A percentile compares a stretch with the other conserved stretches of the same genome.
phyloP scores from a whole-genome alignment of 1,284 basidiomycete species.

The Caloboletus inedulis region DNA sequence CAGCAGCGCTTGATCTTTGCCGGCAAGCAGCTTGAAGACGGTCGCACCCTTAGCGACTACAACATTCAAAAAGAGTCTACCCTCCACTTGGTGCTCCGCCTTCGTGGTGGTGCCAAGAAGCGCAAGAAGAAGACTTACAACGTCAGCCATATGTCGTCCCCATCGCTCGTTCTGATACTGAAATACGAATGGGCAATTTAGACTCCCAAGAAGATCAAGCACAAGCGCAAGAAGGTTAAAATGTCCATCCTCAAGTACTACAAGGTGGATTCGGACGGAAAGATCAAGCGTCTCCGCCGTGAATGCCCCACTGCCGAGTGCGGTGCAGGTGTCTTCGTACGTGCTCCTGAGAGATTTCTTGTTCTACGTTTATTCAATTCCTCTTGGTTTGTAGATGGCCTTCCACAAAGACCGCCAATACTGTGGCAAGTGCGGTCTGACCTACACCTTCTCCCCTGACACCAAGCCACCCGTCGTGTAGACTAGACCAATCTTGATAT shows the following conservation, averaged over 20 bases:
- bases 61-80: slow-evolving; percentile 97
- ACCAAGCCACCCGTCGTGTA: slow-evolving; percentile 70
- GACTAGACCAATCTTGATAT: slow-evolving; percentile 19
- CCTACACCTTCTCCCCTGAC: slow-evolving; percentile 85
- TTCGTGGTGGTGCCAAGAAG: slow-evolving; percentile 98
- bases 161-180: slow-evolving; percentile 6
- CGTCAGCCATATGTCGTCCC: slow-evolving; percentile 39
- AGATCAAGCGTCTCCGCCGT: slow-evolving; percentile 98
- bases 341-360: slow-evolving; percentile 28
- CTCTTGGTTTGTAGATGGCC: slow-evolving; percentile 62
- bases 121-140: slow-evolving; percentile 99
- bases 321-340: slow-evolving; percentile 92
- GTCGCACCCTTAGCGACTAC: slow-evolving; percentile 87
- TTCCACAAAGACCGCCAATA: slow-evolving; percentile 95
- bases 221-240: slow-evolving; percentile 99
- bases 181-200: slow-evolving; percentile 30
- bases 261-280: slow-evolving; percentile 98
- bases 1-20: slow-evolving; percentile 98
- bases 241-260: slow-evolving; percentile 99
- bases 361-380: background rate
- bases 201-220: slow-evolving; percentile 99
- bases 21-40: slow-evolving; percentile 97
- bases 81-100: slow-evolving; percentile 92
- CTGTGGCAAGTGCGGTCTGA: slow-evolving; percentile 87
- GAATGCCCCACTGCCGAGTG: slow-evolving; percentile 87